These are phyloP conservation scores for Lactarius tabidus DNA, from an alignment of 768 basidiomycete genomes.

Conservation along the genomic window DNA sequence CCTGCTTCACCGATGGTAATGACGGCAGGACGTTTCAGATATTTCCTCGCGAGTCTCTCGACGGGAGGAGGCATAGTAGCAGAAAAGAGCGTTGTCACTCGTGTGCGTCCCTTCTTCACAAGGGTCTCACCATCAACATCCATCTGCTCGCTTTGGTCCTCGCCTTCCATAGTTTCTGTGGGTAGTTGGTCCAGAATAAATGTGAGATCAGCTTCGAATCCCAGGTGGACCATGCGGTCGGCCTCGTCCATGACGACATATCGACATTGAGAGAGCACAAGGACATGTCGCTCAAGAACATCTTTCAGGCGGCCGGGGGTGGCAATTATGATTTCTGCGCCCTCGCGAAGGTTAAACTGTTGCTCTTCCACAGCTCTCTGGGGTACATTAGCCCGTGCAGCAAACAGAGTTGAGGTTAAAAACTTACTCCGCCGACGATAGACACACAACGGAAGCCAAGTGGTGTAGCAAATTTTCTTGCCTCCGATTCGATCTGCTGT, in stretches of 20 bases:
- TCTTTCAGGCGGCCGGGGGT: conserved; percentile 98
- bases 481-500: conserved; percentile 93
- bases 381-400: conserved; percentile 23
- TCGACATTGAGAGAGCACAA: conserved; percentile 94
- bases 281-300: conserved; percentile 91
- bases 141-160: conserved; percentile 70
- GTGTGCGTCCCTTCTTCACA: conserved; percentile 70
- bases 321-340: conserved; percentile 97
- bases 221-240: conserved; percentile 97
- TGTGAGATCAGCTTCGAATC: conserved; percentile 91
- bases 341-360: conserved; percentile 95
- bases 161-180: conserved; percentile 81
- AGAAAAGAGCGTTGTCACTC: conserved; percentile 95
- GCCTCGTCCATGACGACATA: conserved; percentile 99
- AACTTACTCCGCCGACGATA: conserved; percentile 91
- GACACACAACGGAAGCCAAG: conserved; percentile 94
- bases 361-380: conserved; percentile 95
- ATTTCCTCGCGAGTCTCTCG: conserved; percentile 91
- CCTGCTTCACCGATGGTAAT: conserved; percentile 99
- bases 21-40: conserved; percentile 85
- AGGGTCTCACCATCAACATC: conserved; percentile 67
- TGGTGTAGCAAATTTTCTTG: conserved; percentile 85
- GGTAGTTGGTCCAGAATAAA: conserved; percentile 95
- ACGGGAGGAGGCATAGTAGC: conserved; percentile 99
- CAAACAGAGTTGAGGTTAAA: conserved; percentile 15